Conservation (phyloP, 805 yeast genomes). For the Hagleromyces aurorensis region DNA sequence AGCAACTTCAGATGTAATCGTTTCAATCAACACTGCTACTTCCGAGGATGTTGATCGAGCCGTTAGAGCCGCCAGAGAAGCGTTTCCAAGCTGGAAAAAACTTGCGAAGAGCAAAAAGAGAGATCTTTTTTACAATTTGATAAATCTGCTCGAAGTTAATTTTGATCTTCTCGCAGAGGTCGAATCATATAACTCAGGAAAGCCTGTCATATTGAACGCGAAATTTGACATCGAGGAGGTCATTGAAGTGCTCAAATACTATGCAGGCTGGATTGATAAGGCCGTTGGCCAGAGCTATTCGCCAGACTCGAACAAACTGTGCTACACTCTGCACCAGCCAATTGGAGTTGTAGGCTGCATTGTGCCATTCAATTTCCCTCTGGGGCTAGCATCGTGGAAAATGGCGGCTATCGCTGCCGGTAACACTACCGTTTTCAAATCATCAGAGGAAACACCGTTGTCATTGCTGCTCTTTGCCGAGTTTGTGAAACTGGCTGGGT, state of each 20-base stretch:
- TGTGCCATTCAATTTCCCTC: constrained; percentile 47
- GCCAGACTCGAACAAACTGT: constrained; percentile 46
- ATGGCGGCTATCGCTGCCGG: constrained; percentile 42
- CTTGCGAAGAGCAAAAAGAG: constrained; percentile 41
- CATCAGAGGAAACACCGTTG: constrained; percentile 44
- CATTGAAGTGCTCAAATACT: constrained; percentile 49
- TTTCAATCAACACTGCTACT: constrained; percentile 44
- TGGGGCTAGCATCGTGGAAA: constrained; percentile 45
- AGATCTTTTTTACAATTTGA: constrained; percentile 40
- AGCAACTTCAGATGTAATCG: constrained; percentile 43
- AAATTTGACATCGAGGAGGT: constrained; percentile 52
- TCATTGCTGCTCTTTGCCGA: constrained; percentile 38
- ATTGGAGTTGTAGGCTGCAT: constrained; percentile 46
- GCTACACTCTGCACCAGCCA: constrained; percentile 47
- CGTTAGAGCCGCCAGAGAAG: constrained; percentile 43
- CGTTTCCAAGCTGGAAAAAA: constrained; percentile 44
- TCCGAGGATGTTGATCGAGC: constrained; percentile 46
- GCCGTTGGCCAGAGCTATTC: constrained; percentile 57
- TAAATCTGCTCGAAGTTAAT: constrained; percentile 42
- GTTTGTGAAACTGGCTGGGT: constrained; percentile 37
- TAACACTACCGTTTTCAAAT: constrained; percentile 40
- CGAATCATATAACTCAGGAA: constrained; percentile 56
- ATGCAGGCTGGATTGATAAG: constrained; percentile 73
- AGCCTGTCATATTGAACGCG: constrained; percentile 45
- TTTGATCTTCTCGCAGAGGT: constrained; percentile 44